Evolutionary conservation across 1,284 basidiomycete genomes (phyloP).

Genomic region (Hypsizygus ulmarius): DNA sequence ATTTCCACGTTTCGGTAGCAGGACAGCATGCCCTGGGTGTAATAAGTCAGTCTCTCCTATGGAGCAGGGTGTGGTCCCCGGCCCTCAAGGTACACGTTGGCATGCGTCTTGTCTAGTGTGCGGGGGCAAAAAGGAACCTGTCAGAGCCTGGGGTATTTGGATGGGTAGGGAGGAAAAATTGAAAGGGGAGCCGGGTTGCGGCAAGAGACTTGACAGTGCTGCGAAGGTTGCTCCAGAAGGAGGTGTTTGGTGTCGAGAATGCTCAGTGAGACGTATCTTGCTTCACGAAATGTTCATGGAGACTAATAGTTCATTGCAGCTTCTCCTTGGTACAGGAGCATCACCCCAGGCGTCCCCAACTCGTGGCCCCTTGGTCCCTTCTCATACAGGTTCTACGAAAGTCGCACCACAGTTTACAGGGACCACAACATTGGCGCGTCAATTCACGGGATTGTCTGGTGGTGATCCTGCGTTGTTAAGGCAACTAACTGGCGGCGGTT

Average conservation of each 20-base stretch:
- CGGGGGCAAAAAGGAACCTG: slow-evolving; percentile 57
- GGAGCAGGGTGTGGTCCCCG: slow-evolving; percentile 79
- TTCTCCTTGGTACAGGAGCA: slow-evolving; percentile 52
- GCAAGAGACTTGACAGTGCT: slow-evolving; percentile 77
- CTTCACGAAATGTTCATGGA: slow-evolving; percentile 4
- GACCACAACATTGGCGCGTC: slow-evolving; percentile 68
- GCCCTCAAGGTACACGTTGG: slow-evolving; percentile 77
- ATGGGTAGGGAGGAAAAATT: slow-evolving; percentile 43
- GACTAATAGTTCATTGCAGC: slow-evolving; percentile 34
- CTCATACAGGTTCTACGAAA: slow-evolving; percentile 43
- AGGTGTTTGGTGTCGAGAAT: slow-evolving; percentile 79
- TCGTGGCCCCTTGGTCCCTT: slow-evolving; percentile 44
- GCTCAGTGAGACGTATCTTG: slow-evolving; percentile 51
- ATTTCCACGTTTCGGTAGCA: slow-evolving; percentile 66
- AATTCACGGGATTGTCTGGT: slow-evolving; percentile 62
- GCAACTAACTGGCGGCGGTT: slow-evolving; percentile 65
- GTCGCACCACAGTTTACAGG: slow-evolving; percentile 60
- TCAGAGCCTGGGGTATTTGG: slow-evolving; percentile 39
- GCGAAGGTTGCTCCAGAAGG: slow-evolving; percentile 73
- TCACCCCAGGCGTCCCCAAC: slow-evolving; percentile 49
- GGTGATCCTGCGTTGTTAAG: slow-evolving; percentile 46
- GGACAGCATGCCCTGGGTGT: slow-evolving; percentile 68
- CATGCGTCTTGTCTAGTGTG: slow-evolving; percentile 74
- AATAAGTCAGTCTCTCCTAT: slow-evolving; percentile 68
- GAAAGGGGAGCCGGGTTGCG: slow-evolving; percentile 67